Evolutionary conservation across 2,329 filamentous ascomycete species (phyloP), one percentile per base, ranked within the genome.

Genomic region (Aspergillus aculeatinus): DNA sequence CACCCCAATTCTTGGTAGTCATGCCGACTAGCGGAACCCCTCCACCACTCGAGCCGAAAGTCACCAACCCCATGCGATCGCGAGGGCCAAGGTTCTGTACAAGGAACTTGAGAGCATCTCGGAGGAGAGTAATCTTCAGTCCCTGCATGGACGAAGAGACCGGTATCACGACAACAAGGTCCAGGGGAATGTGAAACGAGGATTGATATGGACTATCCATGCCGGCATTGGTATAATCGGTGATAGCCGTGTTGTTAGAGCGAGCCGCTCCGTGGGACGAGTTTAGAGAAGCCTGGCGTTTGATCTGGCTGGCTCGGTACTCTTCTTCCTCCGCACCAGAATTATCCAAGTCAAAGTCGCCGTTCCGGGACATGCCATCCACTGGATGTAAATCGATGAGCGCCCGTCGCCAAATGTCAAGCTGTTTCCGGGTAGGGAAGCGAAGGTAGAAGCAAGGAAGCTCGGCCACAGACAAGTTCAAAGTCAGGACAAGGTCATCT

Each of bases 141-240:
- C 95, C 95, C 76, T 98, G 95, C 94, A 98, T 99, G 0, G 95
- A 98, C 1, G 94, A 96, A 0, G 95, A 98, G 5, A 99, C 92
- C 0, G 95, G 95, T 35, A 99, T 93, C 23, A 99, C 95, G 0
- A 98, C 92, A 0, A 99, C 94, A 31, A 99, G 88, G 72, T 99
- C 95, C 57, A 98, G 86, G 1, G 95, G 94, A 16, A 98, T 91
- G 72, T 99, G 95, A 31, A 96, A 77, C 0, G 74, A 97, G 90
- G 51, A 94, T 75, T 5, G 88, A 85, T 21, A 80, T 51, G 63
- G 78, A 62, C 69, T 55, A 74, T 76, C 78, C 55, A 66, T 68
- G 19, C 84, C 84, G 47, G 90, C 87, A 72, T 84, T 90, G 47
- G 91, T 95, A 76, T 98, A 97, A 72, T 98, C 95, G 2, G 93